Percentiles rank a stretch among this genome's conserved stretches.
These are phyloP conservation scores for Suaeda aralocaspica DNA, from an alignment of 148 eudicot genomes.

Conservation along the genomic window DNA sequence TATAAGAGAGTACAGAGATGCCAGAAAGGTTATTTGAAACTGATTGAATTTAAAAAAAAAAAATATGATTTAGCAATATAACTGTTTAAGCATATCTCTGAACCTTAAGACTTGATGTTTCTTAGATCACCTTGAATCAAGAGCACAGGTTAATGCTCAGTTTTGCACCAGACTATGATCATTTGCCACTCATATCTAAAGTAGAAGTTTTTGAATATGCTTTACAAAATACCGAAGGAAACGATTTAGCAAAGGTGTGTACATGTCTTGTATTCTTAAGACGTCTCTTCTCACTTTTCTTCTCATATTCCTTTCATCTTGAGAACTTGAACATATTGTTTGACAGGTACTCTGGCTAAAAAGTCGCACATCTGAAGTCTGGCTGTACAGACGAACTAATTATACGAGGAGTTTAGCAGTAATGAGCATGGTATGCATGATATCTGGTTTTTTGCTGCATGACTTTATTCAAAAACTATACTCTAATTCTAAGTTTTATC, in stretches of 20 bases:
- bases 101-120: constrained; percentile 28
- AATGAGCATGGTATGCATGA: constrained; percentile 91
- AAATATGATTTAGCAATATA: neutral
- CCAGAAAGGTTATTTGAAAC: constrained; percentile 64
- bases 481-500: neutral
- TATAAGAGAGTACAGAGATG: constrained; percentile 93
- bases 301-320: neutral
- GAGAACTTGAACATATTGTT: constrained; percentile 5
- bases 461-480: neutral
- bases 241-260: constrained; percentile 81
- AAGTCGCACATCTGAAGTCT: constrained; percentile 96
- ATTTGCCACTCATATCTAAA: constrained; percentile 89
- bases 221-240: constrained; percentile 86
- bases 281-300: neutral
- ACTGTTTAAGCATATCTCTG: constrained; percentile 16
- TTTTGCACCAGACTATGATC: constrained; percentile 94
- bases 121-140: constrained; percentile 84
- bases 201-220: constrained; percentile 97
- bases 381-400: constrained; percentile 94
- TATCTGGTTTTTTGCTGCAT: constrained; percentile 1
- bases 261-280: constrained; percentile 2
- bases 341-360: constrained; percentile 91
- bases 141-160: constrained; percentile 86
- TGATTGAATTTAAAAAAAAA: constrained; percentile 16
- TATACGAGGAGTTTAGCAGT: constrained; percentile 99